A percentile compares a stretch with the other conserved stretches of the same genome.
Conservation (phyloP, 1,284 basidiomycete genomes). For the Puccinia coronata region DNA sequence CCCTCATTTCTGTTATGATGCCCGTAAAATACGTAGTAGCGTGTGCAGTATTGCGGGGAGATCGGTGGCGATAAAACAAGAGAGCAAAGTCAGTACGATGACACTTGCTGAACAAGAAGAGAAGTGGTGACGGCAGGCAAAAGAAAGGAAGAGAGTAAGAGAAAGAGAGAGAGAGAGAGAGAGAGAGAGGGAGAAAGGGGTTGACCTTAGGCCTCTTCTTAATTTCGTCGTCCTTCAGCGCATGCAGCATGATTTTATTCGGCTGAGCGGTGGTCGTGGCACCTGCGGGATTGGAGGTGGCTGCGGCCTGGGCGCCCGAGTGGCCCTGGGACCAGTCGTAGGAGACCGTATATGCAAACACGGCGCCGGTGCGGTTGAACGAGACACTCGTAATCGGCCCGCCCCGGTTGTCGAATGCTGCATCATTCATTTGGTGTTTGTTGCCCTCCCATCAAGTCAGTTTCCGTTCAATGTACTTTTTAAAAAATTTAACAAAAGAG, state of each 20-base stretch:
- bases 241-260: constrained; percentile 86
- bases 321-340: constrained; percentile 70
- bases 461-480: too few species aligned
- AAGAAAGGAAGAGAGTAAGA: neutral
- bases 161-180: neutral
- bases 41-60: too few species aligned
- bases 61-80: too few species aligned
- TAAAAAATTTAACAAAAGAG: neutral
- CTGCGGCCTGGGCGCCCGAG: constrained; percentile 71
- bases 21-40: too few species aligned
- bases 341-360: constrained; percentile 71
- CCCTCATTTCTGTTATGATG: too few species aligned
- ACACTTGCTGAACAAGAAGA: too few species aligned
- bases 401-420: constrained; percentile 71
- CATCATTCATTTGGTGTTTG: constrained; percentile 23
- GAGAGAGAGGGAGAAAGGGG: neutral
- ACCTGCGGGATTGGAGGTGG: neutral
- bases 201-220: constrained; percentile 48
- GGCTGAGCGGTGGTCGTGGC: constrained; percentile 61
- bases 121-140: too few species aligned
- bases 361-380: constrained; percentile 81
- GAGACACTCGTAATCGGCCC: constrained; percentile 68
- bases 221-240: constrained; percentile 69
- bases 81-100: too few species aligned
- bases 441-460: neutral